phyloP scores from a whole-genome alignment of 2,329 filamentous ascomycete species.

The Drechslerella coelobrocha region DNA sequence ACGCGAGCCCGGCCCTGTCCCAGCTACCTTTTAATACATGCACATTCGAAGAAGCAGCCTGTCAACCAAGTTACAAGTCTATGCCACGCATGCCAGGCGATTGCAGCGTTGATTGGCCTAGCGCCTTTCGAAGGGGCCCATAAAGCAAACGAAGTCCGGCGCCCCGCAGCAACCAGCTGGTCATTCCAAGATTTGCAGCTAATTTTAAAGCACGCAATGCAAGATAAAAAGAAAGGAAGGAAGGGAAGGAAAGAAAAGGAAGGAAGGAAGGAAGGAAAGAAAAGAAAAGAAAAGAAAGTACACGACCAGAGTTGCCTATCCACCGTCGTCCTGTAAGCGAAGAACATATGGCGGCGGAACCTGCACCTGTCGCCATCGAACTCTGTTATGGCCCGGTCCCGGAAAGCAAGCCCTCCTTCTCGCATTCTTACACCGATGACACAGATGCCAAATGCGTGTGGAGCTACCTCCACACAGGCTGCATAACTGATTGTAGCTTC shows the following conservation, averaged over 20 bases:
- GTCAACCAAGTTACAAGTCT: background rate
- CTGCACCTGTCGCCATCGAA: background rate
- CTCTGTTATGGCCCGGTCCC: background rate
- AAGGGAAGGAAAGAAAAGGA: background rate
- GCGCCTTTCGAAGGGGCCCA: background rate
- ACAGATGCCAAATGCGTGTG: background rate
- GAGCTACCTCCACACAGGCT: background rate
- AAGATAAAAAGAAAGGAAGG: background rate
- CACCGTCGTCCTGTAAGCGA: background rate
- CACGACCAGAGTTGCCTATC: no score
- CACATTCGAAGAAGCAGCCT: background rate
- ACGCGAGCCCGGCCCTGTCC: background rate
- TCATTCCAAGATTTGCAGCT: background rate
- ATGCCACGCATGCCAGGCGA: background rate
- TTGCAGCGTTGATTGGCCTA: background rate
- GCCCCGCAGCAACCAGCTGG: background rate
- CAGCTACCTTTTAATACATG: background rate
- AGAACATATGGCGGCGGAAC: constrained; percentile 1
- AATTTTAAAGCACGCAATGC: background rate
- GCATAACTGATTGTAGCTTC: background rate
- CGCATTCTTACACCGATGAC: background rate
- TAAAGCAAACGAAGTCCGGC: background rate
- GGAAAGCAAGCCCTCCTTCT: background rate
- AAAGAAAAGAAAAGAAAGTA: no score
- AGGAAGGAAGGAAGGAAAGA: background rate